A percentile compares a stretch with the other conserved stretches of the same genome.
These are phyloP conservation scores for Dictyostelium intermedium DNA, from an alignment of 78 protist genomes.

Conservation along the genomic window DNA sequence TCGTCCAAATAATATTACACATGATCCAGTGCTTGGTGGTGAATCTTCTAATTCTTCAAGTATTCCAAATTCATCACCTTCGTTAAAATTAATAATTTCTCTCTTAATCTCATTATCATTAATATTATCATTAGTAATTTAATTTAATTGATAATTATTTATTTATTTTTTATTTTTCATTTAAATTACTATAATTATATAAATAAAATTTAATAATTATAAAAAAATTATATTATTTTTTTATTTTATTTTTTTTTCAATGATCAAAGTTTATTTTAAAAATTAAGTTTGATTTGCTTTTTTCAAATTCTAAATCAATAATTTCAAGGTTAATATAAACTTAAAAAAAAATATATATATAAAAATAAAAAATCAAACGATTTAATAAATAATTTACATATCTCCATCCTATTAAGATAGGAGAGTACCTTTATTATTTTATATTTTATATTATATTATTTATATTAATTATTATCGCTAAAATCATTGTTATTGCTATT, in stretches of 20 bases:
- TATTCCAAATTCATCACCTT: not conserved
- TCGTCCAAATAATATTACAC: not conserved
- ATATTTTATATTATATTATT: not conserved
- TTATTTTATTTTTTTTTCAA: too few relatives aligned
- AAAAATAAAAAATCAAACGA: too few relatives aligned
- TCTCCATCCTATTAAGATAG: not conserved
- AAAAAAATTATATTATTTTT: too few relatives aligned
- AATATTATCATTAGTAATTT: not conserved
- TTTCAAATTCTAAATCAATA: too few relatives aligned
- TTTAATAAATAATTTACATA: not conserved
- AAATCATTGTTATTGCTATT: not conserved
- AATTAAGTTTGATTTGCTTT: too few relatives aligned
- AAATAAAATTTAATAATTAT: not conserved
- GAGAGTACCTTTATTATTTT: not conserved
- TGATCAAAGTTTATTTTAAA: too few relatives aligned
- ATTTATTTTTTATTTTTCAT: too few relatives aligned
- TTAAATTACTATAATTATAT: too few relatives aligned
- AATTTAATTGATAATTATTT: too few relatives aligned
- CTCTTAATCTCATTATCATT: not conserved
- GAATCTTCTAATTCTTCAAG: not conserved
- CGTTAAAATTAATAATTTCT: not conserved
- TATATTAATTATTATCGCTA: not conserved
- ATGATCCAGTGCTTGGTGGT: slow-evolving; percentile 14
- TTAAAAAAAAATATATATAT: too few relatives aligned
- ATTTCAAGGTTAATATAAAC: too few relatives aligned